phyloP scores from a whole-genome alignment of 208 protist species.

The Novymonas esmeraldas region DNA sequence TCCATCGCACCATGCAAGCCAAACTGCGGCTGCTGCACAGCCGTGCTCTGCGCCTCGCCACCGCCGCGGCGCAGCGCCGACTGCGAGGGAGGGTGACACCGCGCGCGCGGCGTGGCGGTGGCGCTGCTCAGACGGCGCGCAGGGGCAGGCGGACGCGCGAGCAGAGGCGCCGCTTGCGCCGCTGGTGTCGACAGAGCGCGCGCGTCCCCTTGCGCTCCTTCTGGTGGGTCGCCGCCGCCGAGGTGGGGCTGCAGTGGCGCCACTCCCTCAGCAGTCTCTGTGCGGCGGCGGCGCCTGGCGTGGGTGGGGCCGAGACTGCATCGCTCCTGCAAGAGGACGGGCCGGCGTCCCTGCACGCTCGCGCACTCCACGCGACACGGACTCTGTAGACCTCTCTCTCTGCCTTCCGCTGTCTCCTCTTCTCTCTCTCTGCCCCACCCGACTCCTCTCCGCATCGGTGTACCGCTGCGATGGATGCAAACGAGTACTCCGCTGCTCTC shows the following conservation, averaged over 20 bases:
- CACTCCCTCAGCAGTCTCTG: conserved; percentile 6
- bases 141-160: no score
- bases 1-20: conserved; percentile 49
- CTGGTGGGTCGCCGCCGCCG: conserved; percentile 26
- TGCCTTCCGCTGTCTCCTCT: no score
- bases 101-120: no score
- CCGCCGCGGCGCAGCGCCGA: neutral
- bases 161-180: neutral
- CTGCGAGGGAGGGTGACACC: no score
- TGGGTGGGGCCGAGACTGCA: neutral
- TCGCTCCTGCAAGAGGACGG: conserved; percentile 12
- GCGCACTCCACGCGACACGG: conserved; percentile 17
- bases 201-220: conserved; percentile 21
- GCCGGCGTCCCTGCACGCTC: conserved; percentile 15
- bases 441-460: no score
- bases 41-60: neutral
- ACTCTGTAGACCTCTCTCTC: neutral
- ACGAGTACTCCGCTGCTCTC: no score
- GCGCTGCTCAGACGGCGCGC: no score
- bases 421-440: neutral
- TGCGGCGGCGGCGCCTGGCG: neutral
- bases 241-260: conserved; percentile 26
- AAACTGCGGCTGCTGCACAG: conserved; percentile 30
- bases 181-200: neutral
- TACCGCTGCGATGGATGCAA: no score